A percentile compares a stretch with the other conserved stretches of the same genome.
Conservation (phyloP, 371 early-diverging fungal genomes). For the Rozella allomycis region DNA sequence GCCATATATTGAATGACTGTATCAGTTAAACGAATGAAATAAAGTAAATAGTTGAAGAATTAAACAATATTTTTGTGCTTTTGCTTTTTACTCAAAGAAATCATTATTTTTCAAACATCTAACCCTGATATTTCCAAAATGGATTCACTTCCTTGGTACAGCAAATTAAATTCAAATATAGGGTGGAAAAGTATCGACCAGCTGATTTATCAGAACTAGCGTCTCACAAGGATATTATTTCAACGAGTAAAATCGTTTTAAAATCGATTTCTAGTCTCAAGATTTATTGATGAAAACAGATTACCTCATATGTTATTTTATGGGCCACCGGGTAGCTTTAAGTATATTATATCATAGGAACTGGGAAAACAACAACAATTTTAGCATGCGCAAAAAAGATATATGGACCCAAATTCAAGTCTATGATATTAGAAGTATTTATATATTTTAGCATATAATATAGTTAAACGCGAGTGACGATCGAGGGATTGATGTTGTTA, state of each 20-base stretch:
- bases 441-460: background rate
- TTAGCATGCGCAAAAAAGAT: constrained; percentile 68
- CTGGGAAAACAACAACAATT: constrained; percentile 93
- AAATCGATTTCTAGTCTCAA: constrained; percentile 27
- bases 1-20: too few relatives aligned
- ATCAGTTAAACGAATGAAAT: too few relatives aligned
- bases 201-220: constrained; percentile 58
- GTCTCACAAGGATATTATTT: constrained; percentile 69
- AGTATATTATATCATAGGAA: too few relatives aligned
- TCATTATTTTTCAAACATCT: too few relatives aligned
- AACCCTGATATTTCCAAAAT: too few relatives aligned
- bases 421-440: constrained; percentile 67
- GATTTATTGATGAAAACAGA: constrained; percentile 61
- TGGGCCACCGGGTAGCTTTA: constrained; percentile 92
- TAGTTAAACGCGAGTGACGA: constrained; percentile 97
- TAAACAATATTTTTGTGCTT: too few relatives aligned
- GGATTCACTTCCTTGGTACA: too few relatives aligned
- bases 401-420: constrained; percentile 50
- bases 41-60: too few relatives aligned
- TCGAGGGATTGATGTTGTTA: constrained; percentile 96
- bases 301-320: constrained; percentile 97
- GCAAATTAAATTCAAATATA: too few relatives aligned
- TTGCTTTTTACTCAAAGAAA: too few relatives aligned
- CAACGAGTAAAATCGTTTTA: constrained; percentile 36
- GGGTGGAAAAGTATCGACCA: constrained; percentile 94